Conservation (phyloP, 768 basidiomycete species). For the Leccinum sublutescens region DNA sequence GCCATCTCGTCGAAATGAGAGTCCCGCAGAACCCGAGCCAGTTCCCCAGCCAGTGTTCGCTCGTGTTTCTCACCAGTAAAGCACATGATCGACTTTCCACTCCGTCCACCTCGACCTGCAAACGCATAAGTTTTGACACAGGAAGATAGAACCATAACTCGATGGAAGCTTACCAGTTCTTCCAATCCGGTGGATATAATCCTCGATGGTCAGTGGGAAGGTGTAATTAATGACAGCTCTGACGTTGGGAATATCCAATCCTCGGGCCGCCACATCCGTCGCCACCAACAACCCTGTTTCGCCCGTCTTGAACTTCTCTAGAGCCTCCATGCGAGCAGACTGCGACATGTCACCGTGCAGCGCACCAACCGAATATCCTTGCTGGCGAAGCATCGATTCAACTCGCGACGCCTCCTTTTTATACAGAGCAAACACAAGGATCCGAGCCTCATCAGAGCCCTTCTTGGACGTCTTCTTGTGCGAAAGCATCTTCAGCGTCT, state of each 20-base stretch:
- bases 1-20: slow-evolving; percentile 77
- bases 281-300: slow-evolving; percentile 83
- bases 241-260: slow-evolving; percentile 96
- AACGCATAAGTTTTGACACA: slow-evolving; percentile 1
- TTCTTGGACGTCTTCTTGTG: slow-evolving; percentile 61
- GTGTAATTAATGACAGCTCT: slow-evolving; percentile 94
- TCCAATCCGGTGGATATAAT: slow-evolving; percentile 89
- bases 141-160: neutral
- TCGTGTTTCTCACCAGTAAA: slow-evolving; percentile 94
- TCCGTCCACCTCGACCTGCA: slow-evolving; percentile 83
- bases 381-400: slow-evolving; percentile 68
- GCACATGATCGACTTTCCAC: slow-evolving; percentile 92
- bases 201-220: slow-evolving; percentile 96
- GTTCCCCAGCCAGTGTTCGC: slow-evolving; percentile 83
- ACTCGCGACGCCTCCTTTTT: slow-evolving; percentile 95
- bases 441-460: slow-evolving; percentile 55
- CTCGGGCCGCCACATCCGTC: slow-evolving; percentile 96
- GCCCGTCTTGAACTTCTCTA: slow-evolving; percentile 86
- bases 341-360: slow-evolving; percentile 94
- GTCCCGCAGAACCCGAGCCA: slow-evolving; percentile 87
- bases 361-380: slow-evolving; percentile 76
- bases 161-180: slow-evolving; percentile 61
- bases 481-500: slow-evolving; percentile 50
- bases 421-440: slow-evolving; percentile 93
- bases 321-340: slow-evolving; percentile 74